Percentiles rank a stretch among this genome's conserved stretches.
Evolutionary conservation across 768 basidiomycete genomes (phyloP).

Genomic region (Pulveroboletus sp.): DNA sequence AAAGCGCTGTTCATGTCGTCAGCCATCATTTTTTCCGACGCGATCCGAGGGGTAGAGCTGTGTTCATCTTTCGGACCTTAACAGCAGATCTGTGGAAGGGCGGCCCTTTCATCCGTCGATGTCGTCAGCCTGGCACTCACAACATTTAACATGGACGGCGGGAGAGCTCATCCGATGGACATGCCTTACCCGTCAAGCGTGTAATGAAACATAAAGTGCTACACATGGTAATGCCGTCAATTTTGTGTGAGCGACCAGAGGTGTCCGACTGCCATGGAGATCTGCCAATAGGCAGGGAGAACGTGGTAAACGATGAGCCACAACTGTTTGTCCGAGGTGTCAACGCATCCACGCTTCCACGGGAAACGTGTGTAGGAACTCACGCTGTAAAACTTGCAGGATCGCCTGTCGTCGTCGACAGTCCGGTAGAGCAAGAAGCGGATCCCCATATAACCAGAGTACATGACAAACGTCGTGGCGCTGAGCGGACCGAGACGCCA

Average conservation of each 20-base stretch:
- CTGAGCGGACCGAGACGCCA: conserved; percentile 18
- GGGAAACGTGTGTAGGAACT: background rate
- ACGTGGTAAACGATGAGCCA: conserved; percentile 14
- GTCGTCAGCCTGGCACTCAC: no score
- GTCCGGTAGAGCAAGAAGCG: conserved; percentile 18
- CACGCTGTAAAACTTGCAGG: conserved; percentile 23
- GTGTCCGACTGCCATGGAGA: background rate
- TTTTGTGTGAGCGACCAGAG: background rate
- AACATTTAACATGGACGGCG: no score
- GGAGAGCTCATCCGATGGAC: no score
- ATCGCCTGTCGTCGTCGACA: conserved; percentile 15
- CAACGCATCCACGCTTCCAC: background rate
- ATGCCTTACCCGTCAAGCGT: background rate
- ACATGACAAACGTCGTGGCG: conserved; percentile 13
- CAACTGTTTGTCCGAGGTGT: conserved; percentile 2
- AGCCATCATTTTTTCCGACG: background rate
- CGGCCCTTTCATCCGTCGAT: no score
- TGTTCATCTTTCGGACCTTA: background rate
- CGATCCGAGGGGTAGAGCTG: no score
- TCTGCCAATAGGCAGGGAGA: conserved; percentile 14
- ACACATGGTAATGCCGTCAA: background rate
- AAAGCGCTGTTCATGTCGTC: no score
- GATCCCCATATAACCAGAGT: conserved; percentile 14
- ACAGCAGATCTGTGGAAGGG: no score
- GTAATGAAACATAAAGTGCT: background rate